These are phyloP conservation scores for Delphinella strobiligena DNA, from an alignment of 2,329 filamentous ascomycete species.

Conservation along the genomic window DNA sequence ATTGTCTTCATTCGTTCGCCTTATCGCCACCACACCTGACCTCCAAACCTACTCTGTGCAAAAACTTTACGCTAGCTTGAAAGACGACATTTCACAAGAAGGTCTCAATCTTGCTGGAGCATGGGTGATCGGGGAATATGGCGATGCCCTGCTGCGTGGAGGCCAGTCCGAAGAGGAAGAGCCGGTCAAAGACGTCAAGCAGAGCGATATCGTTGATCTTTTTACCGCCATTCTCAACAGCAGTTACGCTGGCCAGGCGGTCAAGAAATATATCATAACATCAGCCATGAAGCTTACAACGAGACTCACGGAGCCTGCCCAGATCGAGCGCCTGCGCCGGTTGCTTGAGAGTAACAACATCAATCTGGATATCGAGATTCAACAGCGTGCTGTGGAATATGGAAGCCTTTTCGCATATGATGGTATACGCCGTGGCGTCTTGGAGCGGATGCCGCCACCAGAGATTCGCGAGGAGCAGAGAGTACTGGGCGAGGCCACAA, in stretches of 20 bases:
- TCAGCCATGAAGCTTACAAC: conserved; percentile 92
- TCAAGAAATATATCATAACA: conserved; percentile 92
- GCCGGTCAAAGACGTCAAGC: conserved; percentile 67
- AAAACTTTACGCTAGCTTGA: conserved; percentile 81
- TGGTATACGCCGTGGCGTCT: conserved; percentile 71
- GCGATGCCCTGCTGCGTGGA: conserved; percentile 75
- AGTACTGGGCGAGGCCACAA: conserved; percentile 67
- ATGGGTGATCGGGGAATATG: conserved; percentile 97
- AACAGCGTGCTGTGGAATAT: conserved; percentile 93
- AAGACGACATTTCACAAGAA: conserved; percentile 96
- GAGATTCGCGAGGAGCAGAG: conserved; percentile 94
- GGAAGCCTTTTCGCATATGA: conserved; percentile 88
- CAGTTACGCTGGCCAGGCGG: conserved; percentile 81
- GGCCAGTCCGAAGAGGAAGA: conserved; percentile 93
- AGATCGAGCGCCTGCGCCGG: conserved; percentile 73
- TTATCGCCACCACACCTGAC: conserved; percentile 89
- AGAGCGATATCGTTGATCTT: conserved; percentile 85
- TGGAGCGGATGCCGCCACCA: conserved; percentile 95
- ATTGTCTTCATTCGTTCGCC: conserved; percentile 85
- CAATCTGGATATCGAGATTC: conserved; percentile 87
- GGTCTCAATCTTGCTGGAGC: conserved; percentile 84
- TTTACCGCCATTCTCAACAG: conserved; percentile 87
- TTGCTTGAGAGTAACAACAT: conserved; percentile 68
- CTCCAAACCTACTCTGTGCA: conserved; percentile 94
- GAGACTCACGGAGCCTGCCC: conserved; percentile 67